Evolutionary conservation across 805 yeast species (phyloP).

Genomic region (Starmera quercuum): DNA sequence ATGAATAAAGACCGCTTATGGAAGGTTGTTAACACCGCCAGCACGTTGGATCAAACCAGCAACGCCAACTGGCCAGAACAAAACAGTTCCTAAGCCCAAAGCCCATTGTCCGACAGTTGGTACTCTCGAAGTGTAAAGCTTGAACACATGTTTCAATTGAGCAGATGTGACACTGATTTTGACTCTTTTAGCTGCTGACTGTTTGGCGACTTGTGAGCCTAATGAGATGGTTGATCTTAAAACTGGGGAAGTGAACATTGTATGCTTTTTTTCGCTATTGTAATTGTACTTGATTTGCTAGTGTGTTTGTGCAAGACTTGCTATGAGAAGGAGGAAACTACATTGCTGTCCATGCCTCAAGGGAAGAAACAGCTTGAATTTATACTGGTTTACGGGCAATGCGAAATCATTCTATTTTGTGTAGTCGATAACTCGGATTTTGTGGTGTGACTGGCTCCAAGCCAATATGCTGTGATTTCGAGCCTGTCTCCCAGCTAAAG

Average conservation of each 20-base stretch:
- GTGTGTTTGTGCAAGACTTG: too few species aligned
- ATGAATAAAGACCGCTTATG: too few species aligned
- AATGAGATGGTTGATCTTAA: slow-evolving; percentile 20
- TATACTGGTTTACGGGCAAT: too few species aligned
- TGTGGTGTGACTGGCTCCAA: too few species aligned
- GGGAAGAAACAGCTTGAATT: too few species aligned
- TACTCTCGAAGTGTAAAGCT: slow-evolving; percentile 3
- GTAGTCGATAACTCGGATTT: too few species aligned
- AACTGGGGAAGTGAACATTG: slow-evolving; percentile 19
- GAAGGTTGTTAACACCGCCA: slow-evolving; percentile 3
- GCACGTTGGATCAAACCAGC: slow-evolving; percentile 4
- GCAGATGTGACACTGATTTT: slow-evolving; percentile 12
- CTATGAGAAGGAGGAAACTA: too few species aligned
- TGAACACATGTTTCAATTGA: slow-evolving; percentile 5
- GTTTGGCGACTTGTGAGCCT: slow-evolving; percentile 11
- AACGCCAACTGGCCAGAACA: slow-evolving; percentile 18
- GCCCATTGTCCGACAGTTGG: slow-evolving; percentile 19
- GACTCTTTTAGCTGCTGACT: slow-evolving; percentile 13
- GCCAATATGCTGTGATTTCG: too few species aligned
- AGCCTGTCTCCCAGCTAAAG: too few species aligned
- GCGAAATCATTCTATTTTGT: too few species aligned
- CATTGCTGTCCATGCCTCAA: too few species aligned
- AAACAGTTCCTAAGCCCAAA: slow-evolving; percentile 7
- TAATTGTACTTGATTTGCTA: too few species aligned
- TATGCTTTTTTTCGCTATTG: not conserved